A percentile compares a stretch with the other conserved stretches of the same genome.
Evolutionary conservation across 2,329 filamentous ascomycete species (phyloP).

Genomic region (Ceratocystis smalleyi): DNA sequence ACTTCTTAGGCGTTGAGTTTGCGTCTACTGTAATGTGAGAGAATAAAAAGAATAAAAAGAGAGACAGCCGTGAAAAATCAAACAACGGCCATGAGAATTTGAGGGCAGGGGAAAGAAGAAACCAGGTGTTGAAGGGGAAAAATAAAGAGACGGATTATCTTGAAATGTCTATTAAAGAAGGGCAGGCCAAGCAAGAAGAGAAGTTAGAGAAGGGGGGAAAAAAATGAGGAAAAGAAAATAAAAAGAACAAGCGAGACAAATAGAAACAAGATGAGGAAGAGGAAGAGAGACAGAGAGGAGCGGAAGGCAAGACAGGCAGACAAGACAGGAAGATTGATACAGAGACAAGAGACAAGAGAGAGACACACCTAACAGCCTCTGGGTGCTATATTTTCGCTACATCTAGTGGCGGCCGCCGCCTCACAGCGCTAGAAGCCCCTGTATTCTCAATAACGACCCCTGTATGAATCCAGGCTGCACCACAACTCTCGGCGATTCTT

Average conservation of each 20-base stretch:
- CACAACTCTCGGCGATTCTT: too few species aligned
- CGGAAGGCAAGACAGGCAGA: not conserved
- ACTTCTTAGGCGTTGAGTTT: not conserved
- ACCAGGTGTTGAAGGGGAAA: not conserved
- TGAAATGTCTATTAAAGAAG: conserved; percentile 7
- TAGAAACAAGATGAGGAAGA: not conserved
- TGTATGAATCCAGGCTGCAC: too few species aligned
- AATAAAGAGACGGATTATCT: not conserved
- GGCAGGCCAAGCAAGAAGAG: conserved; percentile 3
- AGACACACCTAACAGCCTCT: too few species aligned
- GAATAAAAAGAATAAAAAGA: not conserved
- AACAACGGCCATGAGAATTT: not conserved
- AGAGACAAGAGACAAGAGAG: too few species aligned
- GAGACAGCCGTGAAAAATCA: not conserved
- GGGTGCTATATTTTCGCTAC: too few species aligned
- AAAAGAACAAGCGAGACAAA: conserved; percentile 11
- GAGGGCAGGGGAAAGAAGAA: not conserved
- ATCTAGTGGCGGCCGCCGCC: too few species aligned
- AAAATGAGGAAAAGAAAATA: not conserved
- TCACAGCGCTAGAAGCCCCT: too few species aligned
- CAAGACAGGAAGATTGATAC: too few species aligned
- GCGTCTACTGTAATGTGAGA: conserved; percentile 2
- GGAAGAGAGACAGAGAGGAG: not conserved
- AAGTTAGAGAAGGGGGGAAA: not conserved
- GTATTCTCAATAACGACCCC: too few species aligned